A percentile compares a stretch with the other conserved stretches of the same genome.
Conservation (phyloP, 2,329 filamentous ascomycete genomes). For the Madurella mycetomatis region DNA sequence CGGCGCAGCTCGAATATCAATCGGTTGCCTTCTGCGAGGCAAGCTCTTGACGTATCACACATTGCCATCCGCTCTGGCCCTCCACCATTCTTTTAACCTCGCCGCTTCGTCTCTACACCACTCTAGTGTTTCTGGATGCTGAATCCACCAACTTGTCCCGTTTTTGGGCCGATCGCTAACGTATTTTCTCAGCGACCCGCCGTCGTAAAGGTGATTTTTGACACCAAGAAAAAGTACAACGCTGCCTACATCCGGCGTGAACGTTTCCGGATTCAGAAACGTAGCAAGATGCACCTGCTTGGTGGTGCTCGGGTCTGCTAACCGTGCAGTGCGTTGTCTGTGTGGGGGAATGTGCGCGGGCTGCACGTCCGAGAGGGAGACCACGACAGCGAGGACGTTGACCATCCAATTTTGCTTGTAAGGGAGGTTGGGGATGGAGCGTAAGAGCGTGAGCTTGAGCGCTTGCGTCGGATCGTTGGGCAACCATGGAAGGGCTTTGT, state of each 20-base stretch:
- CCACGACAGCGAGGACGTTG: constrained; percentile 50
- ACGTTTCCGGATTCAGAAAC: constrained; percentile 49
- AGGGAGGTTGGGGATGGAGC: constrained; percentile 47
- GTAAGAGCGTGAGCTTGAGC: constrained; percentile 49
- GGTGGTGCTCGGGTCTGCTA: constrained; percentile 47
- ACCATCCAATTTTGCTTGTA: constrained; percentile 56
- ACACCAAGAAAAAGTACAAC: constrained; percentile 50
- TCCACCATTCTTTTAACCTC: constrained; percentile 22
- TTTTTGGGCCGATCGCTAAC: constrained; percentile 32
- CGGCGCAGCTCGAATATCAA: background rate
- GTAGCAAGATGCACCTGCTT: constrained; percentile 52
- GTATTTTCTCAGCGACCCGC: constrained; percentile 41
- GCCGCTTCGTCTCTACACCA: constrained; percentile 42
- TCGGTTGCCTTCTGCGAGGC: background rate
- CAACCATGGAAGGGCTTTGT: constrained; percentile 35
- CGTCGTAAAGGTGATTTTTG: constrained; percentile 55
- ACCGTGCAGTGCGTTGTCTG: constrained; percentile 48
- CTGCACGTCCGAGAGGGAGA: constrained; percentile 44
- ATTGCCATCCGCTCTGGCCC: background rate
- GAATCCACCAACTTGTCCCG: constrained; percentile 46
- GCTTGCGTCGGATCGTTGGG: constrained; percentile 40
- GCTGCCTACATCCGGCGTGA: constrained; percentile 44
- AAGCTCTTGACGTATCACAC: background rate
- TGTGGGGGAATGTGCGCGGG: constrained; percentile 46
- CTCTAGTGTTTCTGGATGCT: constrained; percentile 40